A percentile compares a stretch with the other conserved stretches of the same genome.
phyloP scores from a whole-genome alignment of 345 rosid species.

The Bruguiera sexangula region DNA sequence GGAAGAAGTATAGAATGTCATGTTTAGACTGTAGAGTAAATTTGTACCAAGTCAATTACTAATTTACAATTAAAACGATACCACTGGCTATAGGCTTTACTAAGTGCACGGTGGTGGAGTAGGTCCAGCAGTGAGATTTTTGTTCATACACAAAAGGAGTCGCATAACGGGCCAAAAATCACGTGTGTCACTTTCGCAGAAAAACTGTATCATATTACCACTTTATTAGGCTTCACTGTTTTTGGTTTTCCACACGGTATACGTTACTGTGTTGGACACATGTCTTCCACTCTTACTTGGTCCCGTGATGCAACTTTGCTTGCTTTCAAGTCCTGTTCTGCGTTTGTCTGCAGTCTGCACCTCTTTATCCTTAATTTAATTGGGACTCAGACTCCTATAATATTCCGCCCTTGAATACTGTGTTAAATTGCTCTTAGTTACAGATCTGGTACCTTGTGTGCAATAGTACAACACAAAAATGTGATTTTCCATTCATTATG shows the following conservation, averaged over 20 bases:
- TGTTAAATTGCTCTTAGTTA: neutral
- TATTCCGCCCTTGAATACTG: conserved; percentile 1
- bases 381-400: too few relatives aligned
- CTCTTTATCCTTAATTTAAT: neutral
- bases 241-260: neutral
- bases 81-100: too few relatives aligned
- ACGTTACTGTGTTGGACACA: neutral
- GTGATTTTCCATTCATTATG: too few relatives aligned
- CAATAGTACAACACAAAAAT: too few relatives aligned
- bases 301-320: neutral
- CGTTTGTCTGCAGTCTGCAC: neutral
- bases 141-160: neutral
- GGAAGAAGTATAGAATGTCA: too few relatives aligned
- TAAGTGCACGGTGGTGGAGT: too few relatives aligned
- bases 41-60: too few relatives aligned
- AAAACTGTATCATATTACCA: neutral
- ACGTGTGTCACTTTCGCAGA: conserved; percentile 14
- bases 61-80: too few relatives aligned
- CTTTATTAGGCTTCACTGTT: neutral
- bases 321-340: conserved; percentile 10
- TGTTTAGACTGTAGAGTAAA: too few relatives aligned
- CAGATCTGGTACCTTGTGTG: too few relatives aligned
- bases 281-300: neutral
- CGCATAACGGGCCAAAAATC: conserved; percentile 10
- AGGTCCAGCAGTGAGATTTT: too few relatives aligned